Percentiles rank a stretch among this genome's conserved stretches.
phyloP scores from a whole-genome alignment of 164 flowering plant genomes.

The Saururus chinensis region DNA sequence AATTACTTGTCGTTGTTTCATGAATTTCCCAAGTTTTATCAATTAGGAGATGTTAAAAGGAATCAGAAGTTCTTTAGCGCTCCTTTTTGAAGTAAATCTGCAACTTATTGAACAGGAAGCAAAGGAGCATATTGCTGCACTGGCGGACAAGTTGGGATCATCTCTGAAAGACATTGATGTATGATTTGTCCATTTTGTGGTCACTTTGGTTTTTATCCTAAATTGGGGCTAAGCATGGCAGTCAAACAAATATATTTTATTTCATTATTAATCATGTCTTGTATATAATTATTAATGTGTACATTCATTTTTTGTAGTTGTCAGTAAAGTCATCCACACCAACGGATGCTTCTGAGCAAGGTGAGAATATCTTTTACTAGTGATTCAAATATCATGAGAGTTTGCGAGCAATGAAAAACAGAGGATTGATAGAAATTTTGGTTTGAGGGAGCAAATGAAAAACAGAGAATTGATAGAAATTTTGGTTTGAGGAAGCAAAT shows the following conservation, averaged over 20 bases:
- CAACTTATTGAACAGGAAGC: constrained; percentile 57
- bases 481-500: no score
- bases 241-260: background rate
- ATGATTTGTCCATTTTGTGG: constrained; percentile 14
- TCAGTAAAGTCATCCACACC: constrained; percentile 44
- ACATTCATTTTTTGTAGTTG: constrained; percentile 32
- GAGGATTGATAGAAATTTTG: no score
- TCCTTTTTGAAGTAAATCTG: background rate
- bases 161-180: constrained; percentile 82
- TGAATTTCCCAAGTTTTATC: background rate
- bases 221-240: background rate
- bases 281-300: background rate
- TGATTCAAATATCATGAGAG: background rate
- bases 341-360: constrained; percentile 73
- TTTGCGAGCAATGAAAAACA: background rate
- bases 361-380: constrained; percentile 17
- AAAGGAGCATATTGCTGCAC: constrained; percentile 91
- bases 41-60: background rate
- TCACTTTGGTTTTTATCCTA: no score
- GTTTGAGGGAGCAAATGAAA: no score
- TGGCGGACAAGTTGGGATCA: constrained; percentile 88
- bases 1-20: no score
- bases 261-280: no score
- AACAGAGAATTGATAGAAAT: no score
- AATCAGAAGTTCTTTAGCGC: background rate